These are phyloP conservation scores for Cutaneotrichosporon mucoides DNA, from an alignment of 1,284 basidiomycete species.

Conservation along the genomic window DNA sequence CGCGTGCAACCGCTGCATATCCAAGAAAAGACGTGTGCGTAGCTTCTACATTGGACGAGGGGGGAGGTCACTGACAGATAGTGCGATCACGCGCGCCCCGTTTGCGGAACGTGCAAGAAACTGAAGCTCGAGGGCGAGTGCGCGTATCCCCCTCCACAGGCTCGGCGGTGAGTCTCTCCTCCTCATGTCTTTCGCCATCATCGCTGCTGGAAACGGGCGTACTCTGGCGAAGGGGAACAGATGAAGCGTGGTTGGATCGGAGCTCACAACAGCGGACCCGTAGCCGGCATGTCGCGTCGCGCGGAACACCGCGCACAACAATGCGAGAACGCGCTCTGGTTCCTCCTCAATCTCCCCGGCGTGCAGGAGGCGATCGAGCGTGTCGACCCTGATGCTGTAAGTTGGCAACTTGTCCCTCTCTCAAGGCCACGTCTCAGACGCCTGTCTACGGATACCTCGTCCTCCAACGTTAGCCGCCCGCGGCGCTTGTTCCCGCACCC, in stretches of 20 bases:
- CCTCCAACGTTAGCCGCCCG: too few species aligned
- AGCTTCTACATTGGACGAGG: too few species aligned
- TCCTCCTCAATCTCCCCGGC: conserved; percentile 16
- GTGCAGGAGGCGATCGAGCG: conserved; percentile 11
- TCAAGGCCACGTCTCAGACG: too few species aligned
- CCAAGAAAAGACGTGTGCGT: conserved; percentile 22
- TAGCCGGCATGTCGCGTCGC: conserved; percentile 16
- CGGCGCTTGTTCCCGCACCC: too few species aligned
- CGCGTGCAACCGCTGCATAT: conserved; percentile 24
- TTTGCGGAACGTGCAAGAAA: conserved; percentile 19
- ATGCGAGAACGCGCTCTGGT: conserved; percentile 22
- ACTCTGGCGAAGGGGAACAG: too few species aligned
- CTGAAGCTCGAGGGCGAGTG: conserved; percentile 17
- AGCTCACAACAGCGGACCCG: conserved; percentile 14
- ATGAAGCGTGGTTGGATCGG: too few species aligned
- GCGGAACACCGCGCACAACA: conserved; percentile 21
- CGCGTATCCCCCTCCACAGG: conserved; percentile 22
- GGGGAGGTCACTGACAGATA: neutral
- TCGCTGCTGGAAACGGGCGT: too few species aligned
- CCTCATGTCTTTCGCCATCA: too few species aligned
- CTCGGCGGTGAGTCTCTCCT: conserved; percentile 16
- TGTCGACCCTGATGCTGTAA: conserved; percentile 1
- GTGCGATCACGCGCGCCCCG: conserved; percentile 24
- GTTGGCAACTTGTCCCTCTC: too few species aligned
- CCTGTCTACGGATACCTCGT: too few species aligned